Evolutionary conservation across 2,329 filamentous ascomycete genomes (phyloP), one percentile per base, ranked within the genome.

Genomic region (Apiospora marii): DNA sequence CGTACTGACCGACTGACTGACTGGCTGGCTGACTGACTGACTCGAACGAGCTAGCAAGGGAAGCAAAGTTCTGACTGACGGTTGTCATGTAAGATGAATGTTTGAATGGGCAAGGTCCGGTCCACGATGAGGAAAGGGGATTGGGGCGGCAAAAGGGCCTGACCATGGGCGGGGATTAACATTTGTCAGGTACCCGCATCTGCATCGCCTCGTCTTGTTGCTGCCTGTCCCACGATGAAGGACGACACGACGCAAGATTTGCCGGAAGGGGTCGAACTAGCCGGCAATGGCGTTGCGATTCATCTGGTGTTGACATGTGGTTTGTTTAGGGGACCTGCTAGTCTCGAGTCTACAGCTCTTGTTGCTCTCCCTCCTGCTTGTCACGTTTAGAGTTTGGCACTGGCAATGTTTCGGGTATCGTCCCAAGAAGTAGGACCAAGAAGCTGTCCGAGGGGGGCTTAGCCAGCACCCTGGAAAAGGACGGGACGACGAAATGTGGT

Each of bases 371-470:
- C n/a, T 27, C 12, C n/a, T 16, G 51, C 51, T 53, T 37, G 53
- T 61, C 27, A 61, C 53, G 53, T 61, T 61, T 61, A 61, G 34
- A 61, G 53, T 61, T 61, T 61, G 53, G 53, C 30, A 61, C 53
- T 61, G 53, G 53, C 13, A 37, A 61, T 61, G 53, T 61, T 61
- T 61, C 53, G 53, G 53, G 53, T 16, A 19, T 61, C 53, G 53
- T 61, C 53, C 53, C 53, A 37, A 61, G 30, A 61, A 37, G 53
- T 10, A 37, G 53, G 16, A 61, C 27, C 30, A 37, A 37, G 16
- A 3, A 22, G 27, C 10, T 22, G 30, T 30, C 30, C 27, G 34
- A 61, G 53, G 53, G 48, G 37, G 30, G 53, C 27, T 61, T 61
- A 61, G 30, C 16, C 30, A 16, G 7, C 19, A 37, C 30, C 30